phyloP scores from a whole-genome alignment of 495 filamentous ascomycete species.

The Glarea lozoyensis region DNA sequence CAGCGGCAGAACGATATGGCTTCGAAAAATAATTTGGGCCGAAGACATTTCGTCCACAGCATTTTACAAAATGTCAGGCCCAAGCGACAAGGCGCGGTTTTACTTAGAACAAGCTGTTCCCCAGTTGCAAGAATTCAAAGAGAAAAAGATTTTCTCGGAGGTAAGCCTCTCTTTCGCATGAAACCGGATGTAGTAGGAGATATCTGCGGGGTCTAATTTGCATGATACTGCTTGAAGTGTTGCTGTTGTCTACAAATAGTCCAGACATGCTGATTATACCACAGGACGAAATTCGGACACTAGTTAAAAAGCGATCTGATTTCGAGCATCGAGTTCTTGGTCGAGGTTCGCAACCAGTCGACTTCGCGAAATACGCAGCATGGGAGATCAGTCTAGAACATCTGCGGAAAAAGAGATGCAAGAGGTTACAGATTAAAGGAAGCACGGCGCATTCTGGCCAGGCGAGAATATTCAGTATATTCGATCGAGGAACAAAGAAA shows the following conservation, averaged over 20 bases:
- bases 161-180: no score
- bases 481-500: conserved; percentile 78
- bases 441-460: conserved; percentile 54
- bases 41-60: no score
- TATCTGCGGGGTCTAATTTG: no score
- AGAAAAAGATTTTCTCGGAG: conserved; percentile 79
- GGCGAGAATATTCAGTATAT: conserved; percentile 75
- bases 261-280: no score
- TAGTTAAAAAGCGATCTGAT: conserved; percentile 81
- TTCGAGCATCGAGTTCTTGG: conserved; percentile 88
- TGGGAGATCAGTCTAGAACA: conserved; percentile 88
- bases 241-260: no score
- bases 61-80: conserved; percentile 83
- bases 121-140: conserved; percentile 79
- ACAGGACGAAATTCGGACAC: conserved; percentile 81
- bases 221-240: no score
- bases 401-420: conserved; percentile 72
- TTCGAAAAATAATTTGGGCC: no score
- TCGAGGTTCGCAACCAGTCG: conserved; percentile 60
- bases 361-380: conserved; percentile 77
- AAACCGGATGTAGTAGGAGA: no score
- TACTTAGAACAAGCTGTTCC: conserved; percentile 86
- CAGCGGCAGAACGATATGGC: no score
- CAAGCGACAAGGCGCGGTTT: conserved; percentile 90
- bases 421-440: conserved; percentile 65